Conservation (phyloP, 805 yeast species). For the Saccharomycopsis vini region DNA sequence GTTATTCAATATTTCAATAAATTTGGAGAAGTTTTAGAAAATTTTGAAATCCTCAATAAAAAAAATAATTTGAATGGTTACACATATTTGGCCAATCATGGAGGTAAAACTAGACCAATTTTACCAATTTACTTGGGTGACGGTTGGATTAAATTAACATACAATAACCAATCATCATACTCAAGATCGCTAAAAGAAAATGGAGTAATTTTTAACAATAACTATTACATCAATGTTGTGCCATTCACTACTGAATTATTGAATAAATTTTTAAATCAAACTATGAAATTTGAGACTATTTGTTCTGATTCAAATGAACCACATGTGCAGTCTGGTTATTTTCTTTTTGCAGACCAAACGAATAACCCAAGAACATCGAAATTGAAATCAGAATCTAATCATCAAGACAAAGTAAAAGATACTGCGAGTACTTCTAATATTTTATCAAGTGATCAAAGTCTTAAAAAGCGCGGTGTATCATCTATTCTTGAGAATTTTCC, state of each 20-base stretch:
- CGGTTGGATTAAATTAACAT: conserved; percentile 89
- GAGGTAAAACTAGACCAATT: not conserved
- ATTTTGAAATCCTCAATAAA: conserved; percentile 40
- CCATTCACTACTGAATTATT: conserved; percentile 7
- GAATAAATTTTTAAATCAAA: not conserved
- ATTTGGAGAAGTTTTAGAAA: conserved; percentile 74
- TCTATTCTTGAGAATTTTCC: too few species aligned
- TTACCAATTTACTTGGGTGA: conserved; percentile 74
- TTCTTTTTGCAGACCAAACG: too few species aligned
- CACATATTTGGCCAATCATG: conserved; percentile 14
- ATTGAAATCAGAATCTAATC: too few species aligned
- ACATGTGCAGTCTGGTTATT: too few species aligned
- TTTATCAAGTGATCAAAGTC: too few species aligned
- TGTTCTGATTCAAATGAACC: not conserved
- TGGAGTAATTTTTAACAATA: conserved; percentile 34
- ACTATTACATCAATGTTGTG: conserved; percentile 6
- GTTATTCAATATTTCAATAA: conserved; percentile 67
- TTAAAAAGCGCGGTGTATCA: too few species aligned
- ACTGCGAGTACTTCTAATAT: too few species aligned
- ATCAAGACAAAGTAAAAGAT: too few species aligned
- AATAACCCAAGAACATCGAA: too few species aligned
- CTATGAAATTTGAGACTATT: not conserved
- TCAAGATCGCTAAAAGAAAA: conserved; percentile 78
- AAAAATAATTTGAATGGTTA: conserved; percentile 6
- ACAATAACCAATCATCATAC: conserved; percentile 65